phyloP scores from a whole-genome alignment of 192 early-diverging fungal species.

The Backusella australiensis region DNA sequence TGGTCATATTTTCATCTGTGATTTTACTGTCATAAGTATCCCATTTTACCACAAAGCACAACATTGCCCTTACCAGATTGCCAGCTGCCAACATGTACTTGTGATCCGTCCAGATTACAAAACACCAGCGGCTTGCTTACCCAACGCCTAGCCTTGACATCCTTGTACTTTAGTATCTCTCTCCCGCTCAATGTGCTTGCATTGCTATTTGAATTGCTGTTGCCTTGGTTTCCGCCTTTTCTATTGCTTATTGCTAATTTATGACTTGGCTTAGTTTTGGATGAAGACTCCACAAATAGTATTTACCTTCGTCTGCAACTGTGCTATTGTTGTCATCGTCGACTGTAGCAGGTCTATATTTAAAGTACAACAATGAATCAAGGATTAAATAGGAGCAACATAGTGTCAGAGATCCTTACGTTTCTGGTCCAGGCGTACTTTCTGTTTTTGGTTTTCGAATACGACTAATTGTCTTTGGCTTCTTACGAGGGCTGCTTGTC shows the following conservation, averaged over 20 bases:
- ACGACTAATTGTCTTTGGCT: not conserved
- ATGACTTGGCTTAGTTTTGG: not conserved
- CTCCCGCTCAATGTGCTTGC: not conserved
- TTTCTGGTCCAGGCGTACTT: constrained; percentile 8
- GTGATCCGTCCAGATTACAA: constrained; percentile 17
- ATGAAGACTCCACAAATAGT: not conserved
- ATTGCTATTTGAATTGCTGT: not conserved
- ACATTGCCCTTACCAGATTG: constrained; percentile 10
- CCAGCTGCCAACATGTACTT: constrained; percentile 13
- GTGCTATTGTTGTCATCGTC: constrained; percentile 11
- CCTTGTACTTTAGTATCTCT: constrained; percentile 22
- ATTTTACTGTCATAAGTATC: not conserved
- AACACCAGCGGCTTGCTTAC: constrained; percentile 11
- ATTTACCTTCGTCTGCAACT: constrained; percentile 13
- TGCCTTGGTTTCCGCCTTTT: not conserved
- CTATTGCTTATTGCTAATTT: not conserved
- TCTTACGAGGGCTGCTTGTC: not conserved
- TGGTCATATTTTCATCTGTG: constrained; percentile 22
- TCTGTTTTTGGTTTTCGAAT: constrained; percentile 10
- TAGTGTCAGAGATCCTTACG: not conserved
- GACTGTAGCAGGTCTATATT: not conserved
- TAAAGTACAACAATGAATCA: not conserved
- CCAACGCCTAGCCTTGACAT: constrained; percentile 14
- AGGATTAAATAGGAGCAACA: not conserved
- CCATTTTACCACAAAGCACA: too few relatives aligned